Conservation (phyloP, 2,329 filamentous ascomycete species). For the Microdochium paspali region DNA sequence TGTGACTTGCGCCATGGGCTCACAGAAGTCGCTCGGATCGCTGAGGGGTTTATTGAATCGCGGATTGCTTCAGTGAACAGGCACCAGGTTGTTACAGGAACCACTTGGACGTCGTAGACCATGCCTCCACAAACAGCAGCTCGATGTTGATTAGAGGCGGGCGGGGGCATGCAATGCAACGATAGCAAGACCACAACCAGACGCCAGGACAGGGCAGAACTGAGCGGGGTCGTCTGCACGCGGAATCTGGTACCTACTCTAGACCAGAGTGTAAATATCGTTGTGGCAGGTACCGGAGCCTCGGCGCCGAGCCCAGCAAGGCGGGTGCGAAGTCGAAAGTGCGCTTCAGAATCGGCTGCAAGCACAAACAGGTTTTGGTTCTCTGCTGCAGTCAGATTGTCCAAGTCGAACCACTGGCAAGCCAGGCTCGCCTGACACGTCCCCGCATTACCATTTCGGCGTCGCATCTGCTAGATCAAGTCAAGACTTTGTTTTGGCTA, state of each 20-base stretch:
- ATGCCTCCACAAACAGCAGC: background rate
- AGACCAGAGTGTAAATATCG: background rate
- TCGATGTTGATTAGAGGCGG: background rate
- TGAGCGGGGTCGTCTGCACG: too few species aligned
- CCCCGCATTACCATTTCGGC: too few species aligned
- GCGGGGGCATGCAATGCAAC: background rate
- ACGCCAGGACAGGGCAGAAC: too few species aligned
- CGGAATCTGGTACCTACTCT: too few species aligned
- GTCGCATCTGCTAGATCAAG: background rate
- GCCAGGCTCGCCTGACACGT: too few species aligned
- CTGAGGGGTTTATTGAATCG: background rate
- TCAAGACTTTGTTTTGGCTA: too few species aligned
- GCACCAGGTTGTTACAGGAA: background rate
- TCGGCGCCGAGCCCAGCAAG: background rate
- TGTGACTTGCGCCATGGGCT: too few species aligned
- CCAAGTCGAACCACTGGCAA: too few species aligned
- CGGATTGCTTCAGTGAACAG: background rate
- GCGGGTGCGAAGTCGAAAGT: background rate
- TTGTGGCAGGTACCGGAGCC: background rate
- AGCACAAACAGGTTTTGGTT: too few species aligned
- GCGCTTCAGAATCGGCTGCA: background rate
- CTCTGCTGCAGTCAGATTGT: too few species aligned
- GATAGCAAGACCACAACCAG: background rate
- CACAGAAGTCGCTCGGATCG: background rate
- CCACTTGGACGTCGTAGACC: background rate